A percentile compares a stretch with the other conserved stretches of the same genome.
Evolutionary conservation across 768 basidiomycete species (phyloP).

Genomic region (Serendipita indica): DNA sequence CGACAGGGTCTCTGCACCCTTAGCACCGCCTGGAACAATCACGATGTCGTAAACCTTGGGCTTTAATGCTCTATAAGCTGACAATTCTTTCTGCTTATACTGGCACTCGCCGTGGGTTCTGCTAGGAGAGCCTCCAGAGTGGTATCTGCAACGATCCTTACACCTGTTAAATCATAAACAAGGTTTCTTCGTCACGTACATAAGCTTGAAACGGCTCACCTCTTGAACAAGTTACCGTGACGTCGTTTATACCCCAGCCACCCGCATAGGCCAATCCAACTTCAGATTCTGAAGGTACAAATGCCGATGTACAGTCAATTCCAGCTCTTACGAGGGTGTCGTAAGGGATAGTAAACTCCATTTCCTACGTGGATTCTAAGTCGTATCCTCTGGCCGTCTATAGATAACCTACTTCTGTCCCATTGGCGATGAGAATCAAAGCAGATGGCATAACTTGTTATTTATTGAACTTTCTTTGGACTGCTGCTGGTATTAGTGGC

Average conservation of each 20-base stretch:
- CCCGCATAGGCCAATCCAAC: conserved; percentile 14
- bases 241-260: conserved; percentile 23
- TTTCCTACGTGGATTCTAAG: neutral
- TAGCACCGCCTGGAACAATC: conserved; percentile 64
- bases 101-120: conserved; percentile 21
- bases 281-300: conserved; percentile 24
- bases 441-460: conserved; percentile 31
- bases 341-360: conserved; percentile 45
- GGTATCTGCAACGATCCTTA: conserved; percentile 54
- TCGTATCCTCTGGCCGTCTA: conserved; percentile 76
- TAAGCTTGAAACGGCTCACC: neutral
- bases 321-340: conserved; percentile 73
- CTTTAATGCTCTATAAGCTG: neutral
- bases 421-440: conserved; percentile 60
- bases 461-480: neutral
- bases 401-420: conserved; percentile 43
- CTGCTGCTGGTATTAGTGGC: neutral
- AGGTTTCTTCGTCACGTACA: neutral
- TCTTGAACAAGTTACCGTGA: conserved; percentile 48
- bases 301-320: conserved; percentile 49
- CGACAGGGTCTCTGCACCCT: conserved; percentile 63
- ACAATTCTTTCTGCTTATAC: no score
- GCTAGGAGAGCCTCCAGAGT: conserved; percentile 13
- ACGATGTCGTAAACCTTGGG: conserved; percentile 46
- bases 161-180: conserved; percentile 24